Evolutionary conservation across 2,329 filamentous ascomycete species (phyloP).

Genomic region (Nemania bipapillata): DNA sequence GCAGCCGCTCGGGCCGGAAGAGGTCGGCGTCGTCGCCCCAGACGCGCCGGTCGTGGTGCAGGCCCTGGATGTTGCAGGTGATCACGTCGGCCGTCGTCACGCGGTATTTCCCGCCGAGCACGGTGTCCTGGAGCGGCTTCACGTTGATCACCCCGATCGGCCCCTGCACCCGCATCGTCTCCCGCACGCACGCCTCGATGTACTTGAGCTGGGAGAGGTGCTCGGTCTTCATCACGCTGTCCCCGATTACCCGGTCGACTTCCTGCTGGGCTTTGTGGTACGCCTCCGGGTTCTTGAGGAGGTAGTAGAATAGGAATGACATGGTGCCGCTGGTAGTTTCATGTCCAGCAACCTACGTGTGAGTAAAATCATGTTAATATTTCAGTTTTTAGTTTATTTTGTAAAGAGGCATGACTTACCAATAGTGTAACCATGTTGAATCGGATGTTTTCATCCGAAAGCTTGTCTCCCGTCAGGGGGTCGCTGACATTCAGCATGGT

Average conservation of each 20-base stretch:
- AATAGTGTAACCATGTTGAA: constrained; percentile 39
- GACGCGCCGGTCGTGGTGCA: constrained; percentile 66
- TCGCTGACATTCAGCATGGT: constrained; percentile 33
- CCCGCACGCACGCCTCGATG: constrained; percentile 64
- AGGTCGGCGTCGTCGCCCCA: constrained; percentile 66
- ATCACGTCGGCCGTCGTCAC: constrained; percentile 59
- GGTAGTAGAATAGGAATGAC: constrained; percentile 61
- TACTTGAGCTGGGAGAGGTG: constrained; percentile 65
- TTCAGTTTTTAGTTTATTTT: no score
- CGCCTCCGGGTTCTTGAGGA: constrained; percentile 62
- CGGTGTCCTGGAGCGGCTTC: constrained; percentile 55
- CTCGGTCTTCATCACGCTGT: constrained; percentile 56
- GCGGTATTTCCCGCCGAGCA: constrained; percentile 65
- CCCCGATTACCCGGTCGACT: constrained; percentile 63
- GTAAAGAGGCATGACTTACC: constrained; percentile 22
- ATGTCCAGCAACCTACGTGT: constrained; percentile 53
- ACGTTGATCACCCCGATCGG: constrained; percentile 60
- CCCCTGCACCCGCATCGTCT: constrained; percentile 63
- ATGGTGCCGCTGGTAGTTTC: constrained; percentile 65
- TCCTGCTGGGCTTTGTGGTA: constrained; percentile 63
- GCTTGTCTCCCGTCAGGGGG: constrained; percentile 28
- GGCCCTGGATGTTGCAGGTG: constrained; percentile 57
- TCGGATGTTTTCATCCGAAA: constrained; percentile 32
- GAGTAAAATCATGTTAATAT: no score
- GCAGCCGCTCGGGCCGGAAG: constrained; percentile 71